Evolutionary conservation across 1,284 basidiomycete genomes (phyloP).

Genomic region (Pseudozyma pruni): DNA sequence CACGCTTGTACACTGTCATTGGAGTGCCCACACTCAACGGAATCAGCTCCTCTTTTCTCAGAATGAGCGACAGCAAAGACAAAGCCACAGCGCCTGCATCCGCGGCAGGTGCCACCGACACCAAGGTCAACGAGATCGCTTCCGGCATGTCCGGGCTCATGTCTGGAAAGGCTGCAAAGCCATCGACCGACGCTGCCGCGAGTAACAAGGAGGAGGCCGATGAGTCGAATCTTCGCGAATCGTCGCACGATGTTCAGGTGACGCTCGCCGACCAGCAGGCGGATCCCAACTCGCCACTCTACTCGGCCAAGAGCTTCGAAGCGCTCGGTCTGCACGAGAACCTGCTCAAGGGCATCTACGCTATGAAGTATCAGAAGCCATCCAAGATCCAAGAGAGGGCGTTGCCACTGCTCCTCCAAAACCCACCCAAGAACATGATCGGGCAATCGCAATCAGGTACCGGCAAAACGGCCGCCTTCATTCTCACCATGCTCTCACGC

Average conservation of each 20-base stretch:
- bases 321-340: slow-evolving; percentile 75
- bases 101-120: slow-evolving; percentile 12
- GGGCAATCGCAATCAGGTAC: slow-evolving; percentile 99
- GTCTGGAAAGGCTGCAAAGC: slow-evolving; percentile 30
- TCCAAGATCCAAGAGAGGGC: slow-evolving; percentile 99
- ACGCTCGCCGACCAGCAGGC: slow-evolving; percentile 96
- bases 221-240: slow-evolving; percentile 54
- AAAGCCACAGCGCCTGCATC: slow-evolving; percentile 16
- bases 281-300: slow-evolving; percentile 94
- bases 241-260: slow-evolving; percentile 75
- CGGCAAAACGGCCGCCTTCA: slow-evolving; percentile 98
- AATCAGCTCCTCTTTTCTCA: background rate
- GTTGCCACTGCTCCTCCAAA: slow-evolving; percentile 85
- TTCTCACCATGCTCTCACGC: slow-evolving; percentile 94
- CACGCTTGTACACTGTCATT: too few relatives aligned
- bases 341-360: slow-evolving; percentile 94
- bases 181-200: slow-evolving; percentile 1
- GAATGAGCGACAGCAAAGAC: slow-evolving; percentile 42
- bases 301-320: slow-evolving; percentile 93
- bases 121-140: slow-evolving; percentile 53
- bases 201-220: slow-evolving; percentile 8
- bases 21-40: slow-evolving; percentile 3
- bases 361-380: slow-evolving; percentile 95
- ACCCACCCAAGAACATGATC: slow-evolving; percentile 97
- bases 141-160: slow-evolving; percentile 51